Conservation (phyloP, 2,329 filamentous ascomycete genomes). For the Botrytis deweyae region DNA sequence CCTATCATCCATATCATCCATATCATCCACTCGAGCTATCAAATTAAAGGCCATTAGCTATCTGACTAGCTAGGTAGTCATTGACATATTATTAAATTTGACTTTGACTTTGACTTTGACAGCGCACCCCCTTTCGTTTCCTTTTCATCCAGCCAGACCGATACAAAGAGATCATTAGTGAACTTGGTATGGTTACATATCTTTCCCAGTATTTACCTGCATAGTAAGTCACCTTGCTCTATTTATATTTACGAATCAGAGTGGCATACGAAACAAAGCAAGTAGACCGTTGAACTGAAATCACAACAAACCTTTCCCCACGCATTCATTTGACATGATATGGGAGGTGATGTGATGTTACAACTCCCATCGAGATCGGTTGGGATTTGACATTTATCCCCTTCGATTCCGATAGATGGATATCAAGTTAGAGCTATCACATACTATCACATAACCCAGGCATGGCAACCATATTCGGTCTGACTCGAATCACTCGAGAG, state of each 20-base stretch:
- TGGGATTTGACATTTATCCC: constrained; percentile 9
- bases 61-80: no score
- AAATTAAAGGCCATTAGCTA: not conserved
- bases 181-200: not conserved
- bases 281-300: not conserved
- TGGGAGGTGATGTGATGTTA: not conserved
- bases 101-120: constrained; percentile 12
- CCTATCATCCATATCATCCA: not conserved
- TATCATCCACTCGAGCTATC: not conserved
- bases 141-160: not conserved
- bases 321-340: not conserved
- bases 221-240: not conserved
- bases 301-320: not conserved
- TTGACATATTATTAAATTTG: not conserved
- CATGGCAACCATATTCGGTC: not conserved
- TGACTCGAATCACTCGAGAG: not conserved
- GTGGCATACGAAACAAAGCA: not conserved
- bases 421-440: not conserved
- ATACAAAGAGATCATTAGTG: not conserved
- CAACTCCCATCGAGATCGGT: constrained; percentile 14
- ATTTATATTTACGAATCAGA: not conserved
- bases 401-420: not conserved
- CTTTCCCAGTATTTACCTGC: not conserved
- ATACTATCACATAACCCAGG: not conserved
- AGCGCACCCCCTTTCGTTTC: not conserved